Conservation (phyloP, 1,284 basidiomycete species). For the Psilocybe mexicana region DNA sequence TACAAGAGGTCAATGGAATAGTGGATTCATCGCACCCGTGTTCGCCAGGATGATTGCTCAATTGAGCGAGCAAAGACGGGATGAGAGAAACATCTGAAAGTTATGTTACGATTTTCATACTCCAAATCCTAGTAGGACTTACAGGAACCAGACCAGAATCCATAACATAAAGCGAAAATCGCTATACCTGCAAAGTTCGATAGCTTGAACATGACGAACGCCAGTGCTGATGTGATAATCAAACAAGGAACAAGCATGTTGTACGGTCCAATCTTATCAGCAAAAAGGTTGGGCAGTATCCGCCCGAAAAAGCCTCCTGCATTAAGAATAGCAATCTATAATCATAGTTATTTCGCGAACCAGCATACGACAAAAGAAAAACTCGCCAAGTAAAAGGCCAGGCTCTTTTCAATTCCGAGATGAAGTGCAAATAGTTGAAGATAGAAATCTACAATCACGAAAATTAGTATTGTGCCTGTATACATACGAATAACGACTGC, state of each 20-base stretch:
- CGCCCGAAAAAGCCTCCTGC: conserved; percentile 49
- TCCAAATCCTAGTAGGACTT: conserved; percentile 21
- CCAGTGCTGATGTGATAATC: conserved; percentile 39
- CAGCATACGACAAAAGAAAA: neutral
- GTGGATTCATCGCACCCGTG: conserved; percentile 38
- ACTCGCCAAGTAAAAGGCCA: conserved; percentile 50
- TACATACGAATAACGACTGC: conserved; percentile 14
- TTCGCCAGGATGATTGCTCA: conserved; percentile 43
- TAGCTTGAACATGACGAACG: conserved; percentile 45
- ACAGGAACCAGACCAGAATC: conserved; percentile 53
- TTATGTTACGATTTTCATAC: neutral
- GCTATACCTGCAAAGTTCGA: conserved; percentile 39
- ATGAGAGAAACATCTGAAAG: conserved; percentile 49
- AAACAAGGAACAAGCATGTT: conserved; percentile 45
- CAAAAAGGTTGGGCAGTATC: conserved; percentile 48
- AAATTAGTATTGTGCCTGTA: neutral
- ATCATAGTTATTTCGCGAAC: no score
- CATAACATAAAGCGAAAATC: conserved; percentile 45
- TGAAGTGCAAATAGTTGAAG: conserved; percentile 51
- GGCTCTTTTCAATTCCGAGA: conserved; percentile 38
- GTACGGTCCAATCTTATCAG: conserved; percentile 46
- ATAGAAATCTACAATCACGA: conserved; percentile 45
- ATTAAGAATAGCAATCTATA: conserved; percentile 46
- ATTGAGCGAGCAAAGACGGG: conserved; percentile 44
- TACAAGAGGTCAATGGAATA: no score